These are phyloP conservation scores for Termitomyces sp. DNA, from an alignment of 768 basidiomycete genomes.

Conservation along the genomic window DNA sequence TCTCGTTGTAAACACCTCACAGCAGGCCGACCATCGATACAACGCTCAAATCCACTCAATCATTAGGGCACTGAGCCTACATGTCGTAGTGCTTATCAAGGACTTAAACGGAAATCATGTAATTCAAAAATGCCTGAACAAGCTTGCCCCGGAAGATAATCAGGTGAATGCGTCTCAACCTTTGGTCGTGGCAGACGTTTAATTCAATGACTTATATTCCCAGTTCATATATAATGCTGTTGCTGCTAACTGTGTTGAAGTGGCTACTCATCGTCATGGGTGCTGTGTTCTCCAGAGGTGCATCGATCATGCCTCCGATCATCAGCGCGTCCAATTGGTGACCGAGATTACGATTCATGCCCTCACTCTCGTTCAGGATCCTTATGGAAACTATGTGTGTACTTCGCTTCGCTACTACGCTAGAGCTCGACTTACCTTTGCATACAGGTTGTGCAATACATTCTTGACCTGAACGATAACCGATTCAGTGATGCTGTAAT, in stretches of 20 bases:
- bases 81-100: slow-evolving; percentile 99
- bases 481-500: slow-evolving; percentile 98
- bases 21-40: slow-evolving; percentile 79
- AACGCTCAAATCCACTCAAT: slow-evolving; percentile 93
- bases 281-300: slow-evolving; percentile 98
- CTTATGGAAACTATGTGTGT: slow-evolving; percentile 87
- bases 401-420: neutral
- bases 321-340: slow-evolving; percentile 92
- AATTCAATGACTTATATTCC: neutral
- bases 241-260: slow-evolving; percentile 97
- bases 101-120: slow-evolving; percentile 97
- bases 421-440: slow-evolving; percentile 4
- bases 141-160: slow-evolving; percentile 96
- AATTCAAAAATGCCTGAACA: slow-evolving; percentile 99
- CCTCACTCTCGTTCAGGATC: slow-evolving; percentile 95
- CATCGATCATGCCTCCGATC: slow-evolving; percentile 96
- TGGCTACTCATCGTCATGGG: slow-evolving; percentile 96
- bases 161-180: slow-evolving; percentile 49
- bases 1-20: slow-evolving; percentile 49
- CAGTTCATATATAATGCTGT: slow-evolving; percentile 99
- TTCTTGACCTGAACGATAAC: slow-evolving; percentile 96
- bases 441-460: slow-evolving; percentile 92
- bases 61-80: slow-evolving; percentile 93
- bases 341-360: slow-evolving; percentile 99
- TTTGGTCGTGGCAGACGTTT: neutral